Conservation (phyloP, 2,329 filamentous ascomycete species). For the Curvularia spicifera region DNA sequence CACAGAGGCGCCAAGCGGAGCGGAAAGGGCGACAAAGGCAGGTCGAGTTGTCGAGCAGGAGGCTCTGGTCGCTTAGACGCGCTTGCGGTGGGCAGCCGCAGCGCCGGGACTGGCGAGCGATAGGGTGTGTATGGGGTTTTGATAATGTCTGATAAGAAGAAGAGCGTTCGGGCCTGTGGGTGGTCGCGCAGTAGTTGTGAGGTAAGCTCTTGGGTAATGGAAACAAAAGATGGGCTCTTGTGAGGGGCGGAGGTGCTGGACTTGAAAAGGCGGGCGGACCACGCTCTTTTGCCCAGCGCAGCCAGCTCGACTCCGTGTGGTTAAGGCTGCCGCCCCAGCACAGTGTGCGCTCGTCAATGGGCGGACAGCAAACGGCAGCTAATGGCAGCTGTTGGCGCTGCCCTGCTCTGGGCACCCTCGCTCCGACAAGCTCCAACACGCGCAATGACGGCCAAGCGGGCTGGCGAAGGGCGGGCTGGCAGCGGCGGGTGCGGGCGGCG, state of each 20-base stretch:
- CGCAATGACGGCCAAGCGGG: constrained; percentile 29
- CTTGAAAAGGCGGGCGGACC: constrained; percentile 45
- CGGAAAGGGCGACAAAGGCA: constrained; percentile 44
- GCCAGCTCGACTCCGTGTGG: constrained; percentile 21
- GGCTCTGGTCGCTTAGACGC: constrained; percentile 48
- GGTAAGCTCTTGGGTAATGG: constrained; percentile 58
- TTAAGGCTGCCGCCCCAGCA: constrained; percentile 29
- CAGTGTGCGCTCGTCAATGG: neutral
- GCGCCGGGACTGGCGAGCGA: constrained; percentile 42
- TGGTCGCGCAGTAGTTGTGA: constrained; percentile 52
- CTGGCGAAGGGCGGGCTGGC: neutral
- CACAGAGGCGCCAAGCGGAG: constrained; percentile 44
- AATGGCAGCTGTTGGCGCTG: constrained; percentile 27
- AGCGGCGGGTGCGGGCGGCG: neutral
- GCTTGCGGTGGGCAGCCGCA: constrained; percentile 42
- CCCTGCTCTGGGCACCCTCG: constrained; percentile 21
- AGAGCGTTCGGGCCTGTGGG: constrained; percentile 37
- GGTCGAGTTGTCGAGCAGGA: constrained; percentile 29
- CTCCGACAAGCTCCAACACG: constrained; percentile 3
- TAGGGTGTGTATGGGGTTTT: constrained; percentile 47
- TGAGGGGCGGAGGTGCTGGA: constrained; percentile 45
- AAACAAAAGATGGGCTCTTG: constrained; percentile 46
- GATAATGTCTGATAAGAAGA: constrained; percentile 55
- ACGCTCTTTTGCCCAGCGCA: constrained; percentile 28
- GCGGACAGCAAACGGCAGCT: constrained; percentile 19